Base-by-base conservation (phyloP, 2,329 filamentous ascomycete genomes). In the Huntiella bhutanensis region DNA sequence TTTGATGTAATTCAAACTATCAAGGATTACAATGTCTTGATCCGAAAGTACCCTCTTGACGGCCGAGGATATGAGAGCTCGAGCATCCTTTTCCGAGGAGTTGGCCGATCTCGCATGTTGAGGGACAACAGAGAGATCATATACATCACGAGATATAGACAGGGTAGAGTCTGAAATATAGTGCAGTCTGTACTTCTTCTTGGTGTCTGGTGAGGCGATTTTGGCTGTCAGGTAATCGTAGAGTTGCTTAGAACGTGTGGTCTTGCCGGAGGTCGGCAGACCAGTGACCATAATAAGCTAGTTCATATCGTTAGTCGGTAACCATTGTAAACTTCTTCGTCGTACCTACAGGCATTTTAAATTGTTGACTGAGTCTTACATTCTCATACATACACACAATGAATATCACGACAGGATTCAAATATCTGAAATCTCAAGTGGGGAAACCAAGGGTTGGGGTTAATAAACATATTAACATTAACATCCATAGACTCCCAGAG, bases 1-100 rank as follows among this genome's bases (percentile, higher is more conserved):
- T 60, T 91, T 91, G 64, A 92, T 92, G 62, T 91, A 92, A 61
- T 91, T 91, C 50, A 83, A 64, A 1, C 78, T 77, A 58, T 92
- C 83, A 12, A 85, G 73, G 41, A 92, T 74, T 45, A 91, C 81
- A 49, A 92, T 76, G 56, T 84, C 80, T 55, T 75, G 75, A 48
- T 76, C 71, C 50, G 72, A 76, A 28, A 92, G 68, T 42, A 77
- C 71, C 38, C 83, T 71, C 66, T 88, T 88, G 40, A 88, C 79
- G 50, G 83, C 82, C 50, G 73, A 83, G 59, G 82, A 84, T 47
- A 84, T 68, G 37, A 75, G 70, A 1, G 83, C 83, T 19, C 83
- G 75, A 1, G 82, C 83, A 62, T 88, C 80, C 60, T 92, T 92
- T 58, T 92, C 83, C 1, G 77, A 71, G 19, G 75, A 71, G 54